Evolutionary conservation across 2,329 filamentous ascomycete genomes (phyloP).

Genomic region (Colletotrichum tofieldiae): DNA sequence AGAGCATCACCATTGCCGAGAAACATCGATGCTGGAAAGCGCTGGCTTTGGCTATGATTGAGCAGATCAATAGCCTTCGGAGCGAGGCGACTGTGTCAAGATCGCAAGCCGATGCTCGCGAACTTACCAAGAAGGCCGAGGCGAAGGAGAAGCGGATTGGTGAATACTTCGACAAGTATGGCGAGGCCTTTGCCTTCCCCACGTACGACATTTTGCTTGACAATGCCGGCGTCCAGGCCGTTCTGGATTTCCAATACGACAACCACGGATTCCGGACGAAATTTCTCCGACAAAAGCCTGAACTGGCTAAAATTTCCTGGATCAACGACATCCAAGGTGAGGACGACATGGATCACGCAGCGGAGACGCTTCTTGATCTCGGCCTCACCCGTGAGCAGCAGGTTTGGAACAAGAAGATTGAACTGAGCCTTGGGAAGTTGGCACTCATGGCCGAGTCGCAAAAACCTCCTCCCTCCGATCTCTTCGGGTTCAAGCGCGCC

Average conservation of each 20-base stretch:
- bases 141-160: slow-evolving; percentile 65
- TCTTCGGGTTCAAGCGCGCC: slow-evolving; percentile 50
- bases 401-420: slow-evolving; percentile 93
- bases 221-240: slow-evolving; percentile 74
- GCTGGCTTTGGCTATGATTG: slow-evolving; percentile 70
- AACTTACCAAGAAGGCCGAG: slow-evolving; percentile 61
- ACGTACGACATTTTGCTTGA: slow-evolving; percentile 86
- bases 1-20: slow-evolving; percentile 71
- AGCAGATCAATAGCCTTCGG: slow-evolving; percentile 62
- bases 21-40: slow-evolving; percentile 70
- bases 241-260: slow-evolving; percentile 81
- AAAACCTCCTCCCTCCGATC: slow-evolving; percentile 45
- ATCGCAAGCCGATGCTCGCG: slow-evolving; percentile 43
- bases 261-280: slow-evolving; percentile 80
- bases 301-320: slow-evolving; percentile 88
- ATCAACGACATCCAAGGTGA: slow-evolving; percentile 91
- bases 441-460: slow-evolving; percentile 77
- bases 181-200: slow-evolving; percentile 78
- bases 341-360: slow-evolving; percentile 81
- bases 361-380: slow-evolving; percentile 78
- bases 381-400: slow-evolving; percentile 82
- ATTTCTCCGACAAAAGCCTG: slow-evolving; percentile 81
- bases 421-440: slow-evolving; percentile 91
- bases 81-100: slow-evolving; percentile 40
- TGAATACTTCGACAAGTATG: slow-evolving; percentile 74